Evolutionary conservation across 2,329 filamentous ascomycete species (phyloP).

Genomic region (Albophoma yamanashiensis): DNA sequence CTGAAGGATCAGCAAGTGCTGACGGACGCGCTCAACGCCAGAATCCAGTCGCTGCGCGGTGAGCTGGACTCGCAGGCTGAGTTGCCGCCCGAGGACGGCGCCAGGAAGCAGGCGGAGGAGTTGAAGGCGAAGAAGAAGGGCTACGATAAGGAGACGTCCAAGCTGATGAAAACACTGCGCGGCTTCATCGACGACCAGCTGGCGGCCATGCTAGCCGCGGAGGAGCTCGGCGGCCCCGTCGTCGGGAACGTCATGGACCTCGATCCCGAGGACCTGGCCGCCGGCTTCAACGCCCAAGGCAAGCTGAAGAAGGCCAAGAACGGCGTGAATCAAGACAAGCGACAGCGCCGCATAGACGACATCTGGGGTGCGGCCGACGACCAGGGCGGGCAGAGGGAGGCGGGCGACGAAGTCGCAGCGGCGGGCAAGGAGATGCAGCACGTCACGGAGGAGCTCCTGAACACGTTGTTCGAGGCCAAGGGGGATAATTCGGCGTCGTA

Average conservation of each 20-base stretch:
- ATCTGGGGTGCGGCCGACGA: constrained; percentile 40
- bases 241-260: constrained; percentile 64
- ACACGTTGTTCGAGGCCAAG: constrained; percentile 41
- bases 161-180: constrained; percentile 53
- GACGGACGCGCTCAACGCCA: constrained; percentile 38
- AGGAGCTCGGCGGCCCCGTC: constrained; percentile 73
- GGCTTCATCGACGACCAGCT: constrained; percentile 62
- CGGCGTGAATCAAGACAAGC: constrained; percentile 31
- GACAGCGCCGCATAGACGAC: constrained; percentile 52
- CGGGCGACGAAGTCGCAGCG: constrained; percentile 36
- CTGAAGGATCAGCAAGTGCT: constrained; percentile 46
- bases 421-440: constrained; percentile 47
- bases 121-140: constrained; percentile 46
- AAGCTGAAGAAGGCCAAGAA: constrained; percentile 40
- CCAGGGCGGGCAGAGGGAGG: constrained; percentile 9
- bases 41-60: constrained; percentile 49
- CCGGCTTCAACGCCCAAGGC: constrained; percentile 50
- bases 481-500: constrained; percentile 47
- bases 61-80: constrained; percentile 46
- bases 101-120: constrained; percentile 49
- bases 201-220: constrained; percentile 67
- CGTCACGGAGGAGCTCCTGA: constrained; percentile 50
- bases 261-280: constrained; percentile 45
- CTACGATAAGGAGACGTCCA: constrained; percentile 51
- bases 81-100: constrained; percentile 49